Evolutionary conservation across 2,329 filamentous ascomycete species (phyloP).

Genomic region (Sporothrix brunneoviolacea): DNA sequence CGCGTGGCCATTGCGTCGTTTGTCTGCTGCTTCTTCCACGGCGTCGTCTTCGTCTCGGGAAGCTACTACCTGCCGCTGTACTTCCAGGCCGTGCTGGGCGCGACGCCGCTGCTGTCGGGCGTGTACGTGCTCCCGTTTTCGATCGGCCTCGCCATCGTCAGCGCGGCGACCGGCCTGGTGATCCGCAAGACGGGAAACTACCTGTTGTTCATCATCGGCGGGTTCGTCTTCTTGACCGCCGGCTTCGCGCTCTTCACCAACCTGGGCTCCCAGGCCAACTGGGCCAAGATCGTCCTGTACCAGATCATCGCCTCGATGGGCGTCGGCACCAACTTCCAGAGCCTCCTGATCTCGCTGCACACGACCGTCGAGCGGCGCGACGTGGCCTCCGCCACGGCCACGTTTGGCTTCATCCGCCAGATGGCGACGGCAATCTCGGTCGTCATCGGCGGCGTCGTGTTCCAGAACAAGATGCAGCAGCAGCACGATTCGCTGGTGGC

Average conservation of each 20-base stretch:
- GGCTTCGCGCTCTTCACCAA: conserved; percentile 53
- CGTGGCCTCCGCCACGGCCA: conserved; percentile 56
- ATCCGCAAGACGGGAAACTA: conserved; percentile 54
- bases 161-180: conserved; percentile 34
- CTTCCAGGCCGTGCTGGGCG: conserved; percentile 69
- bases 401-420: conserved; percentile 54
- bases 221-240: conserved; percentile 48
- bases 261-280: conserved; percentile 44
- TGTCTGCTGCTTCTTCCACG: conserved; percentile 63
- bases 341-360: conserved; percentile 58
- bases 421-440: conserved; percentile 51
- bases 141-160: conserved; percentile 42
- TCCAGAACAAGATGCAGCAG: conserved; percentile 34
- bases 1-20: conserved; percentile 61
- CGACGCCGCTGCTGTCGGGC: conserved; percentile 62
- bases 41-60: conserved; percentile 68
- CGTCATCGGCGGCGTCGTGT: conserved; percentile 45
- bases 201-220: conserved; percentile 46
- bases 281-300: conserved; percentile 43
- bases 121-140: conserved; percentile 68
- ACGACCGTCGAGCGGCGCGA: conserved; percentile 52
- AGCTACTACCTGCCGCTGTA: conserved; percentile 81
- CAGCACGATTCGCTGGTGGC: conserved; percentile 25
- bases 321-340: conserved; percentile 56
- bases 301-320: conserved; percentile 56